Conservation (phyloP, 2,329 filamentous ascomycete genomes). For the Furcasterigmium sp. region DNA sequence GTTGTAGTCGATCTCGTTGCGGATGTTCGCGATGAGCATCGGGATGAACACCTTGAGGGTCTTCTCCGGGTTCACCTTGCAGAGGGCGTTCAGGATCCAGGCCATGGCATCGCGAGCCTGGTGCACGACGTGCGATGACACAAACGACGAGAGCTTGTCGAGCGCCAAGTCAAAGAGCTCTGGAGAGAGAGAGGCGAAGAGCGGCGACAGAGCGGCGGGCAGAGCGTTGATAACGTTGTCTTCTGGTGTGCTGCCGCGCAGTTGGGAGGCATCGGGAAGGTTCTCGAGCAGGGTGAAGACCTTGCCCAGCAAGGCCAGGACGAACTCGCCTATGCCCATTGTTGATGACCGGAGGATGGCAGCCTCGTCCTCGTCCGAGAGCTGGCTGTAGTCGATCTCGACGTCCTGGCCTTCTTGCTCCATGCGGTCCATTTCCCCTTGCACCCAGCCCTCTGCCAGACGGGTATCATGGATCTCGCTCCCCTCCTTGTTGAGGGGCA, state of each 20-base stretch:
- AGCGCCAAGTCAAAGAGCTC: conserved; percentile 90
- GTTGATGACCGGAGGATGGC: conserved; percentile 90
- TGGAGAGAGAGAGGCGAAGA: conserved; percentile 86
- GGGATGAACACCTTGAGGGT: conserved; percentile 87
- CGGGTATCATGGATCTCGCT: conserved; percentile 66
- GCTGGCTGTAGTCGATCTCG: conserved; percentile 79
- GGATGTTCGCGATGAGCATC: conserved; percentile 84
- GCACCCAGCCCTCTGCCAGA: conserved; percentile 88
- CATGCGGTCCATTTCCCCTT: conserved; percentile 85
- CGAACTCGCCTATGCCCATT: conserved; percentile 87
- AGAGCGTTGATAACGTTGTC: conserved; percentile 96
- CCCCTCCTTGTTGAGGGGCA: conserved; percentile 67
- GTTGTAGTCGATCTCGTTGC: conserved; percentile 95
- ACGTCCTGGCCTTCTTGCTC: conserved; percentile 82
- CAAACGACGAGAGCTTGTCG: conserved; percentile 87
- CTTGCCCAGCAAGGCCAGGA: conserved; percentile 83
- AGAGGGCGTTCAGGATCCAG: conserved; percentile 93
- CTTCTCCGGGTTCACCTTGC: conserved; percentile 93
- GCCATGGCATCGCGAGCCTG: conserved; percentile 97
- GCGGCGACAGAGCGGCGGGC: conserved; percentile 82
- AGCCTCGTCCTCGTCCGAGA: conserved; percentile 82
- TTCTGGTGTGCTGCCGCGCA: conserved; percentile 87
- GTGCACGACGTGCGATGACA: conserved; percentile 90
- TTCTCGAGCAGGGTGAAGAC: conserved; percentile 96
- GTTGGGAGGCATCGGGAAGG: conserved; percentile 80